Percentiles rank a stretch among this genome's conserved stretches.
phyloP scores from a whole-genome alignment of 495 filamentous ascomycete species.

The Neurospora sp. region DNA sequence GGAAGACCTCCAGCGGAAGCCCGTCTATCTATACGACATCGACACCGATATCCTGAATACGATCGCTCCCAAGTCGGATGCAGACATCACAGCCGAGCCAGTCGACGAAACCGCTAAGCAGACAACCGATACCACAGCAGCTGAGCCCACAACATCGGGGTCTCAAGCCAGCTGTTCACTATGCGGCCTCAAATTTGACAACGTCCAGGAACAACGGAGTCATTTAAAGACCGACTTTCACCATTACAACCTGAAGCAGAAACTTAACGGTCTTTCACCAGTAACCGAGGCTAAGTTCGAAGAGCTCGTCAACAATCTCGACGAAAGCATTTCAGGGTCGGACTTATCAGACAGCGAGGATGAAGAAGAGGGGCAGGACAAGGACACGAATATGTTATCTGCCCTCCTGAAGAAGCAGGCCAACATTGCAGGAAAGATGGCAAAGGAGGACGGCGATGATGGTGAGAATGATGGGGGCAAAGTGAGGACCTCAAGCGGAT shows the following conservation, averaged over 20 bases:
- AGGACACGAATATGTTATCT: conserved; percentile 53
- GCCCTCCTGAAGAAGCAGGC: conserved; percentile 77
- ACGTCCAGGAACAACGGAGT: conserved; percentile 68
- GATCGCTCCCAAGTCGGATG: conserved; percentile 47
- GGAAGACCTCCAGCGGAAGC: conserved; percentile 30
- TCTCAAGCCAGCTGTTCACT: conserved; percentile 67
- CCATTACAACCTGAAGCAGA: conserved; percentile 87
- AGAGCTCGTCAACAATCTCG: conserved; percentile 67
- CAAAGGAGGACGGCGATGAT: conserved; percentile 20
- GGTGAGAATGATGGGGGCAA: conserved; percentile 24
- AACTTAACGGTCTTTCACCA: conserved; percentile 54
- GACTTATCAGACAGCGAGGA: conserved; percentile 45
- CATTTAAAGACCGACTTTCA: conserved; percentile 91
- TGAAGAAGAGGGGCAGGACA: conserved; percentile 33
- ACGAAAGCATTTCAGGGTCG: conserved; percentile 86
- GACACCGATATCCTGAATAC: conserved; percentile 66
- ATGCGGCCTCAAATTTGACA: conserved; percentile 59
- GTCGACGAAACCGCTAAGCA: conserved; percentile 14
- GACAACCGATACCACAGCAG: conserved; percentile 5
- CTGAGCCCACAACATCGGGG: conserved; percentile 35
- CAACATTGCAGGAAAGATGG: conserved; percentile 44
- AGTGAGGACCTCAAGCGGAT: conserved; percentile 45
- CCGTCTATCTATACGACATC: conserved; percentile 68
- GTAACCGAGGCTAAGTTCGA: conserved; percentile 76
- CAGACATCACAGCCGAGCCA: conserved; percentile 19